phyloP scores from a whole-genome alignment of 176 grass and related monocot species.

The Oryza coarctata region DNA sequence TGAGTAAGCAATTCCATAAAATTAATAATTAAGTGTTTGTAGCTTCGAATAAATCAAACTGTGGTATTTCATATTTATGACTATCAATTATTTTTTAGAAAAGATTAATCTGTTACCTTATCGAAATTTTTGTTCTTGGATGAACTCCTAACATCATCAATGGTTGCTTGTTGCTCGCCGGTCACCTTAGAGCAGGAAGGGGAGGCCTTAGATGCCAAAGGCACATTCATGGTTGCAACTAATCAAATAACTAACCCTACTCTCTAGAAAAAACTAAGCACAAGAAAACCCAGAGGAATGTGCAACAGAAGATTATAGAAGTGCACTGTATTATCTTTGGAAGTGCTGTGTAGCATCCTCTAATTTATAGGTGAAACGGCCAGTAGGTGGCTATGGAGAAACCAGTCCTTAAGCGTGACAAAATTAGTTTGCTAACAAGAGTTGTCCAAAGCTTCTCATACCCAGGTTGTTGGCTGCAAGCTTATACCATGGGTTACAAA shows the following conservation, averaged over 20 bases:
- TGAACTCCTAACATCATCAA: not conserved
- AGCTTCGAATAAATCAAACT: not conserved
- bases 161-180: not conserved
- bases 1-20: not conserved
- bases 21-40: too few relatives aligned
- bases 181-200: not conserved
- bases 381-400: not conserved
- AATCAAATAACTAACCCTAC: not conserved
- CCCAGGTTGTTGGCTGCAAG: not conserved
- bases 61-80: not conserved
- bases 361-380: conserved; percentile 11
- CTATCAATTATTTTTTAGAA: not conserved
- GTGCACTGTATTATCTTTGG: not conserved
- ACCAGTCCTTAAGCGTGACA: not conserved
- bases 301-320: not conserved
- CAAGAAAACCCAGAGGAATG: not conserved
- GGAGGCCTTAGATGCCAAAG: conserved; percentile 41
- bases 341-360: not conserved
- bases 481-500: not conserved
- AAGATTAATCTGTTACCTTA: conserved; percentile 19
- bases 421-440: not conserved
- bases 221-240: conserved; percentile 29
- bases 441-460: not conserved
- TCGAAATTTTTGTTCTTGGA: not conserved
- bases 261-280: not conserved